Evolutionary conservation across 106 monocot genomes (phyloP).

Genomic region (Apostasia shenzhenica): DNA sequence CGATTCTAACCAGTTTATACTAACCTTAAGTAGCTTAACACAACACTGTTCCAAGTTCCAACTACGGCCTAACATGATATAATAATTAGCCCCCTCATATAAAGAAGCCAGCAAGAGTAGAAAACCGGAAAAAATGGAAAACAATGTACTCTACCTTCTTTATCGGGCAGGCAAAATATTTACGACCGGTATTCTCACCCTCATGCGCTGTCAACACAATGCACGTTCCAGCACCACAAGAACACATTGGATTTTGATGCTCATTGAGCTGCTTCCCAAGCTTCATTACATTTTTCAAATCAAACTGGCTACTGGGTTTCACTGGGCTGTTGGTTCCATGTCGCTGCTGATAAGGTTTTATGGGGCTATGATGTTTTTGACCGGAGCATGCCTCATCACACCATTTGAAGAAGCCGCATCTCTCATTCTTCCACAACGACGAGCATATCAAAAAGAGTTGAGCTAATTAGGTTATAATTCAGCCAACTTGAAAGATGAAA

Average conservation of each 20-base stretch:
- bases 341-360: constrained; percentile 1
- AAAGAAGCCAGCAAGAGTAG: too few species aligned
- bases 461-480: not conserved
- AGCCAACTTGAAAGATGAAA: not conserved
- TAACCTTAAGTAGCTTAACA: too few species aligned
- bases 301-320: not conserved
- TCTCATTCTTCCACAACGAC: not conserved
- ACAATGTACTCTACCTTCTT: constrained; percentile 21
- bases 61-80: too few species aligned
- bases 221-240: constrained; percentile 37
- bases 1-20: too few species aligned
- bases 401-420: constrained; percentile 25
- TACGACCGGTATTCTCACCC: constrained; percentile 15
- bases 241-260: constrained; percentile 14
- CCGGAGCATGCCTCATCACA: constrained; percentile 12
- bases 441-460: not conserved
- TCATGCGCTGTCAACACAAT: constrained; percentile 6
- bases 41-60: too few species aligned
- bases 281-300: constrained; percentile 12
- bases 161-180: constrained; percentile 33
- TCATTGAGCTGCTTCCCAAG: not conserved
- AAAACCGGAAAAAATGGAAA: too few species aligned
- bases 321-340: not conserved
- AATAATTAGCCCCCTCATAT: too few species aligned
- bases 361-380: constrained; percentile 4